Base-by-base conservation (phyloP, 129 eudicot species). In the Flaveria ramosissima region DNA sequence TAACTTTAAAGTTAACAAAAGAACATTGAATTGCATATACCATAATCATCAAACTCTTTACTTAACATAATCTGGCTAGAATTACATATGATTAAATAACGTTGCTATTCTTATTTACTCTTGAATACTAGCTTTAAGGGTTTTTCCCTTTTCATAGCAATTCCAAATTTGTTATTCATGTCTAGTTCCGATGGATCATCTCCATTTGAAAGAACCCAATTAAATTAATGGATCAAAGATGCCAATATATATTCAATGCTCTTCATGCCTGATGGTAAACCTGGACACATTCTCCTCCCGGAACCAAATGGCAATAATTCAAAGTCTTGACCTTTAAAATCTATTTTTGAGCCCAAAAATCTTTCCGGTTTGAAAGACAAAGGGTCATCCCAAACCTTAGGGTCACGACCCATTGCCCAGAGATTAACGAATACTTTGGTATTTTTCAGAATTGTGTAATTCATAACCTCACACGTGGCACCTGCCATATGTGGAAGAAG, bases 381-480 rank as follows among this genome's bases (percentile, higher is more conserved):
- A 11, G 67, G 67, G 9, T 60, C 67, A 23, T 60, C 67, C 67
- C 67, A 60, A 60, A 60, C 41, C 2, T 60, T 60, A 23, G 67
- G 41, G 8, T 60, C 67, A 0, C 41, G 67, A 0, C 67, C 67
- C 41, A 60, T 60, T 24, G 67, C 67, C 67, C 67, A 26, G 0
- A 60, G 7, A 13, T 60, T 60, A 12, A 60, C 67, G 24, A 60
- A 26, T 26, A 60, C n/a, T 26, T 60, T 26, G 9, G 67, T 13
- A 13, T 60, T 60, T 16, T 60, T 24, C 2, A 9, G 67, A 26
- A 60, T 26, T 6, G 41, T 23, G 42, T 60, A 26, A 4, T 12
- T 12, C 67, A 3, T 60, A 1, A 60, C 42, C 8, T 60, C 42
- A 4, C 41, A 60, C 1, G 39, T 60, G 6, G 24, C 67, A 1